Conservation (phyloP, 331 rosid species). For the Dryas integrifolia region DNA sequence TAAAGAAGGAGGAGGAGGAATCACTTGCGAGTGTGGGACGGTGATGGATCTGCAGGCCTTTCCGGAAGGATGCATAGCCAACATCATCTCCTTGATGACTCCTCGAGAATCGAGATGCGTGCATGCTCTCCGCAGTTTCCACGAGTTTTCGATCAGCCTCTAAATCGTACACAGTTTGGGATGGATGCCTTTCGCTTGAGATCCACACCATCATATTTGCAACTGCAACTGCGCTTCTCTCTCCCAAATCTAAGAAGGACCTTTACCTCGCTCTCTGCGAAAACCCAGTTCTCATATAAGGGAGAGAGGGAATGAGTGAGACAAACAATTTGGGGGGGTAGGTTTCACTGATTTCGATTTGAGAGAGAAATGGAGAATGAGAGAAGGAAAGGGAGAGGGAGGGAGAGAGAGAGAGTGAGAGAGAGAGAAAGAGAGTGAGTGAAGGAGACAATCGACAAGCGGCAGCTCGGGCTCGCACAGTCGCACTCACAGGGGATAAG, state of each 20-base stretch:
- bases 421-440: too few relatives aligned
- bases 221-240: too few relatives aligned
- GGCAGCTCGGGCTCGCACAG: too few relatives aligned
- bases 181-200: slow-evolving; percentile 29
- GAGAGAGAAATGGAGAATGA: too few relatives aligned
- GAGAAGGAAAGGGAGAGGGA: too few relatives aligned
- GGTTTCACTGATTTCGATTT: too few relatives aligned
- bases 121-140: slow-evolving; percentile 34
- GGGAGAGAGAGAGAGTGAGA: too few relatives aligned
- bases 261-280: slow-evolving; percentile 34
- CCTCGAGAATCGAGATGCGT: slow-evolving; percentile 34
- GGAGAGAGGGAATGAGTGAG: too few relatives aligned
- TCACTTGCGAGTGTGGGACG: not conserved
- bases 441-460: too few relatives aligned
- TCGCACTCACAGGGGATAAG: too few relatives aligned
- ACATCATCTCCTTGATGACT: slow-evolving; percentile 36
- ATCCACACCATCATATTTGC: slow-evolving; percentile 3
- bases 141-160: slow-evolving; percentile 36
- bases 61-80: slow-evolving; percentile 44
- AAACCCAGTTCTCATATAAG: slow-evolving; percentile 24
- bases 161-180: slow-evolving; percentile 42
- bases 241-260: slow-evolving; percentile 33
- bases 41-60: slow-evolving; percentile 22
- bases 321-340: too few relatives aligned
- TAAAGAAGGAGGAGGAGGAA: not conserved